Conservation (phyloP, 176 grass and related monocot species). For the Ensete ventricosum region DNA sequence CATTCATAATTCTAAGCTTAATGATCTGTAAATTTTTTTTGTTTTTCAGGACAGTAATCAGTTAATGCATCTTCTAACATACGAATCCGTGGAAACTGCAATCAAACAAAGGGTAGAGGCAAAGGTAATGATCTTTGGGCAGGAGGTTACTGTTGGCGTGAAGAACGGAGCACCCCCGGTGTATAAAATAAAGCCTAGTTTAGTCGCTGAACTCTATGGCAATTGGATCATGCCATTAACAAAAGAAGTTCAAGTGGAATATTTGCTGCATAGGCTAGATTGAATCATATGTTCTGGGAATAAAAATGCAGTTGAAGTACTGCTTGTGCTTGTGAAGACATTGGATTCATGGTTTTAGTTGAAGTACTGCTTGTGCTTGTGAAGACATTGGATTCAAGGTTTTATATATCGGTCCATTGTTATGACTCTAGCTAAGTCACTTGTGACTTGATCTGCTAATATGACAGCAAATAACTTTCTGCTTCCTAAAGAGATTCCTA, state of each 20-base stretch:
- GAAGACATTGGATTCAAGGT: too few relatives aligned
- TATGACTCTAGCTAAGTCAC: too few relatives aligned
- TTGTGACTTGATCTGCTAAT: too few relatives aligned
- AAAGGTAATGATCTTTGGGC: slow-evolving; percentile 67
- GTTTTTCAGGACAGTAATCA: slow-evolving; percentile 42
- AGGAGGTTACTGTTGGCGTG: slow-evolving; percentile 41
- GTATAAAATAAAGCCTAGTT: slow-evolving; percentile 56
- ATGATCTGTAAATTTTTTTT: not conserved
- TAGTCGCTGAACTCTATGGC: slow-evolving; percentile 66
- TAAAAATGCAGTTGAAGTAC: too few relatives aligned
- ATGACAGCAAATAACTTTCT: too few relatives aligned
- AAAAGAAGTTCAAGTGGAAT: slow-evolving; percentile 71
- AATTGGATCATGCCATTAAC: slow-evolving; percentile 82
- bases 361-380: too few relatives aligned
- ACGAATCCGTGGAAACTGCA: slow-evolving; percentile 38
- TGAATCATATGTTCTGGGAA: slow-evolving; percentile 17
- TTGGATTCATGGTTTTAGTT: too few relatives aligned
- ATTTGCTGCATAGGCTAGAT: slow-evolving; percentile 67
- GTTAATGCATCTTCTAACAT: slow-evolving; percentile 67
- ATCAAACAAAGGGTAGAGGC: slow-evolving; percentile 47
- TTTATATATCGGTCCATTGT: too few relatives aligned
- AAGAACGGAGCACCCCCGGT: slow-evolving; percentile 17
- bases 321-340: too few relatives aligned
- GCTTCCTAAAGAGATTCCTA: too few relatives aligned
- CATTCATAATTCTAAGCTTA: not conserved